phyloP scores from a whole-genome alignment of 129 eudicot species.

The Daucus carota region DNA sequence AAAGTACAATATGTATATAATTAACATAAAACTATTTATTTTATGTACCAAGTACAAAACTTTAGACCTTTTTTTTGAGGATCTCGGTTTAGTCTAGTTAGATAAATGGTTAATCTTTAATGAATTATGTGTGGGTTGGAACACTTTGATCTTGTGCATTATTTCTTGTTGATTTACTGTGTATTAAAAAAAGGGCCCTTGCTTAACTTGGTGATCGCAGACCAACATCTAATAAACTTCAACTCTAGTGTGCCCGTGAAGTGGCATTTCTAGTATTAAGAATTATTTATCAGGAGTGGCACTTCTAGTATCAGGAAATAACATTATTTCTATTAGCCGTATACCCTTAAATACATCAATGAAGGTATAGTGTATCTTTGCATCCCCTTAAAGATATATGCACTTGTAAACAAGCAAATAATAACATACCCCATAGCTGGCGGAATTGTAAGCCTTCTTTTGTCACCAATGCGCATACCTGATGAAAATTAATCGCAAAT shows the following conservation, averaged over 20 bases:
- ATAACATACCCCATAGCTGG: slow-evolving; percentile 87
- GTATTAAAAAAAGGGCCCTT: not conserved
- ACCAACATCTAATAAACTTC: not conserved
- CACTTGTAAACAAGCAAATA: not conserved
- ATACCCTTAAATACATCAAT: not conserved
- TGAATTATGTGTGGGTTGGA: not conserved
- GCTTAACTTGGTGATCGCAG: not conserved
- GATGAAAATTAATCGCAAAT: not conserved
- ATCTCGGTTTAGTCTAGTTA: not conserved
- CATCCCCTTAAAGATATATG: not conserved
- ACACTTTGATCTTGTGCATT: not conserved
- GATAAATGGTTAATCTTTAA: not conserved
- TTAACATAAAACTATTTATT: not conserved
- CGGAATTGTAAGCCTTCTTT: slow-evolving; percentile 90
- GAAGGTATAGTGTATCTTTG: not conserved
- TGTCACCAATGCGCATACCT: slow-evolving; percentile 99
- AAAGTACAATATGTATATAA: not conserved
- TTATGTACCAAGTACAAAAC: not conserved
- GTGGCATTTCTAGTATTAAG: not conserved
- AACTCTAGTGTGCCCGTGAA: not conserved
- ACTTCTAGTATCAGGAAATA: not conserved
- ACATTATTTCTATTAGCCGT: not conserved
- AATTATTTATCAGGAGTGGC: no score
- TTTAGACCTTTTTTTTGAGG: not conserved
- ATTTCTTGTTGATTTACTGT: not conserved